Percentiles rank a stretch among this genome's conserved stretches.
Evolutionary conservation across 768 basidiomycete species (phyloP).

Genomic region (Agrocybe chaxingu): DNA sequence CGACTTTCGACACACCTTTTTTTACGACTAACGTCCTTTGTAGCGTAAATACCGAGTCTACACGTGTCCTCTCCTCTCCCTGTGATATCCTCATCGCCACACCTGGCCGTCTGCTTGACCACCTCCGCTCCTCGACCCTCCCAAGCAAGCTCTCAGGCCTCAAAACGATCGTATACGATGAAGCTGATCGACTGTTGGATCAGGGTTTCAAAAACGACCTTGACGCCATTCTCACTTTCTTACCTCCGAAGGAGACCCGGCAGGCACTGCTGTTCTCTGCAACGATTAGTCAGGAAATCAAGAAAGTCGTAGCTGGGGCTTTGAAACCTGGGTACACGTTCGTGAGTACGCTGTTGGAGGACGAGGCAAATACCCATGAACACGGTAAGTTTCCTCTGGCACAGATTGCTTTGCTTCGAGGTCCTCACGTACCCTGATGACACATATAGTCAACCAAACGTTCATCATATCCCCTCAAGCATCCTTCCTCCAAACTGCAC

Average conservation of each 20-base stretch:
- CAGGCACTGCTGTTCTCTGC: constrained; percentile 73
- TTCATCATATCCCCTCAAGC: constrained; percentile 38
- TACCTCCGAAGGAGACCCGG: constrained; percentile 41
- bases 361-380: constrained; percentile 60
- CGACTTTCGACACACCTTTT: background rate
- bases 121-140: constrained; percentile 43
- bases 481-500: constrained; percentile 36
- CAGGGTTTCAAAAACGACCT: constrained; percentile 69
- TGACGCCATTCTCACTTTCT: constrained; percentile 52
- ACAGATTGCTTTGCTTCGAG: background rate
- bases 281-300: constrained; percentile 70
- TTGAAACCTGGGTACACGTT: constrained; percentile 35
- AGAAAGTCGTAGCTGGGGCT: constrained; percentile 30
- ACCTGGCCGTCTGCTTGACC: constrained; percentile 73
- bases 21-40: background rate
- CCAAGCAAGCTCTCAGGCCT: constrained; percentile 32
- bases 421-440: background rate
- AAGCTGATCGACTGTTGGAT: constrained; percentile 73
- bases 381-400: constrained; percentile 37
- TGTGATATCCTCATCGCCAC: constrained; percentile 68
- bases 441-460: constrained; percentile 41
- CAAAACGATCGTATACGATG: constrained; percentile 58
- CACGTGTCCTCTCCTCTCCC: constrained; percentile 22
- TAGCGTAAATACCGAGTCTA: constrained; percentile 14
- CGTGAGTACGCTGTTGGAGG: constrained; percentile 54